Conservation (phyloP, 805 yeast genomes). For the Aciculoconidium aculeatum region DNA sequence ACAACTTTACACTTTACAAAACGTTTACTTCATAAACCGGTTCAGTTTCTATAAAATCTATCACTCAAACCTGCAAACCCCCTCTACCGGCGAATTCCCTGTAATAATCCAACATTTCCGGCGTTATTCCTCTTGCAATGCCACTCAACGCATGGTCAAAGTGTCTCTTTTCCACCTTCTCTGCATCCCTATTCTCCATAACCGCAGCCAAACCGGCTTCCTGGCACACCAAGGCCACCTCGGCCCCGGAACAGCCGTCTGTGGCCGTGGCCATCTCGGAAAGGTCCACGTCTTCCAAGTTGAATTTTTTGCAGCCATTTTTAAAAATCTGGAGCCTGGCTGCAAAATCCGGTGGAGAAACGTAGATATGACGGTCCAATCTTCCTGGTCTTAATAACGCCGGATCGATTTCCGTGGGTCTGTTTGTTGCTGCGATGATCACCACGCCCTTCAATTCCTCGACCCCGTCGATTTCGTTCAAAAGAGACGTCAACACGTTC, state of each 20-base stretch:
- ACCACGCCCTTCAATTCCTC: conserved; percentile 92
- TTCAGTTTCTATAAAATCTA: no score
- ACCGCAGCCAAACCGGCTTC: conserved; percentile 95
- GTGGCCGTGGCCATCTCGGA: conserved; percentile 46
- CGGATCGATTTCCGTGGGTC: conserved; percentile 90
- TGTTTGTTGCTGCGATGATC: conserved; percentile 91
- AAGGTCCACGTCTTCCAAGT: conserved; percentile 38
- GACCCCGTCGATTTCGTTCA: conserved; percentile 96
- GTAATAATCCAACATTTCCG: conserved; percentile 78
- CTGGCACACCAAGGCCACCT: conserved; percentile 84
- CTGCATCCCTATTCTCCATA: conserved; percentile 62
- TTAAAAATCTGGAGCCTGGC: conserved; percentile 76
- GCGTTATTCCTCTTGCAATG: conserved; percentile 73
- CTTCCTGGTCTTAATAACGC: conserved; percentile 95
- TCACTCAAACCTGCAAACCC: conserved; percentile 26
- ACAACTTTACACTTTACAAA: no score
- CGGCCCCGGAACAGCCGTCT: conserved; percentile 96
- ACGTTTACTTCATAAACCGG: no score
- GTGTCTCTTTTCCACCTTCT: conserved; percentile 54
- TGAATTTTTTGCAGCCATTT: conserved; percentile 65
- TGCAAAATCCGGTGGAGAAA: conserved; percentile 79
- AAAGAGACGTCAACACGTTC: conserved; percentile 81
- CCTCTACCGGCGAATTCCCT: conserved; percentile 43
- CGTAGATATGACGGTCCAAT: conserved; percentile 87
- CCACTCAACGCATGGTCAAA: conserved; percentile 65